Base-by-base conservation (phyloP, 306 rosid genomes). In the Benincasa hispida region DNA sequence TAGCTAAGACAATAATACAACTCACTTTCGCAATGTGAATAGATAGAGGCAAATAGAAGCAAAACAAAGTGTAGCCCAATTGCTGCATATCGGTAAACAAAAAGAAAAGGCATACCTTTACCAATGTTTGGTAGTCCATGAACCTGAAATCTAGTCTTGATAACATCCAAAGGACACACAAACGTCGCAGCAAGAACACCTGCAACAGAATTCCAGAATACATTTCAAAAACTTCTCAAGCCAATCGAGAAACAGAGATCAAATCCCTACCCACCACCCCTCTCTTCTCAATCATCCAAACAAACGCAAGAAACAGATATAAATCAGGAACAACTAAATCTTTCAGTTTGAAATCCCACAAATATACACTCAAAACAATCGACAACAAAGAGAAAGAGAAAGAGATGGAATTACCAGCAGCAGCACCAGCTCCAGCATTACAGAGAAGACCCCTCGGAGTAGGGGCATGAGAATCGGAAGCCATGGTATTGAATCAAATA, bases 131-230 rank as follows among this genome's bases (percentile, higher is more conserved):
- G 89, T 21, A 82, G 50, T 70, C 97, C 97, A 62, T 91, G 93
- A 75, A 91, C 97, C 86, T 91, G 97, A 78, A 91, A 63, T 89
- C 97, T 85, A 67, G 97, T 89, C 88, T 91, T 91, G 83, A 91
- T 91, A 21, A 91, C 97, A 84, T 89, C 97, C 84, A 91, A 84
- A 77, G 97, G 97, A 59, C 97, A 91, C 32, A 91, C 97, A 70
- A 91, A 91, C 4, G 97, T 87, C 63, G 97, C 97, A 50, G 97
- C 97, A 78, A 89, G 75, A 79, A 82, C 91, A 39, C 97, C 97
- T 91, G 82, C 62, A 59, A 47, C 72, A 54, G 2, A 32, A 24
- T 32, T 22, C 22, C 79, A 27, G 14, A 25, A 59, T 7, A 15
- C 65, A 77, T 2, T 62, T 65, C 8, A 63, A 65, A 6, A 56